phyloP scores from a whole-genome alignment of 805 yeast genomes.

The Candida patagonica region DNA sequence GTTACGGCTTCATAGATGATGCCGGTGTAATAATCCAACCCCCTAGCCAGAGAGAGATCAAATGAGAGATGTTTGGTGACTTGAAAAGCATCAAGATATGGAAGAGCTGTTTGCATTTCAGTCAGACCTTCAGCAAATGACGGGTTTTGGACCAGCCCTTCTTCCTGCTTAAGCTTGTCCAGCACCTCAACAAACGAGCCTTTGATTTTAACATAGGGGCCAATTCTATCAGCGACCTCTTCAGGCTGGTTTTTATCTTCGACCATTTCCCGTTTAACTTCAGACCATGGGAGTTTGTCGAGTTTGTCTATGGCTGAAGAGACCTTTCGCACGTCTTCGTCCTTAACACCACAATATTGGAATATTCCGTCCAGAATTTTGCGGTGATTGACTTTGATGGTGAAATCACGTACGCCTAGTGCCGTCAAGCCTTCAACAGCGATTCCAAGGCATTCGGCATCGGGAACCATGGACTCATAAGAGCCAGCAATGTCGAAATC shows the following conservation, averaged over 20 bases:
- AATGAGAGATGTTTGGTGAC: slow-evolving; percentile 54
- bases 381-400: slow-evolving; percentile 89
- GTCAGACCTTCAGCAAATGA: slow-evolving; percentile 71
- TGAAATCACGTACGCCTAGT: slow-evolving; percentile 81
- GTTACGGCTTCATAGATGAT: slow-evolving; percentile 95
- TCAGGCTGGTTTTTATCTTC: slow-evolving; percentile 85
- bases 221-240: slow-evolving; percentile 88
- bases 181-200: slow-evolving; percentile 47
- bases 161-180: slow-evolving; percentile 46
- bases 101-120: slow-evolving; percentile 69
- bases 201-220: slow-evolving; percentile 77
- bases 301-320: slow-evolving; percentile 95
- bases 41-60: slow-evolving; percentile 93
- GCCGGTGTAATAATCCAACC: slow-evolving; percentile 96
- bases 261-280: slow-evolving; percentile 82
- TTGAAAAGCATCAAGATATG: slow-evolving; percentile 76
- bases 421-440: slow-evolving; percentile 76
- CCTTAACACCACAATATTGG: slow-evolving; percentile 88
- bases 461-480: slow-evolving; percentile 93
- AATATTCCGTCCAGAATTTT: slow-evolving; percentile 94
- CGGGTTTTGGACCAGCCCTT: slow-evolving; percentile 49
- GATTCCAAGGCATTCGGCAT: slow-evolving; percentile 77
- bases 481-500: slow-evolving; percentile 95
- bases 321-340: slow-evolving; percentile 86
- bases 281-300: slow-evolving; percentile 94